These are phyloP conservation scores for Fusarium torulosum DNA, from an alignment of 2,329 filamentous ascomycete genomes.

Conservation along the genomic window DNA sequence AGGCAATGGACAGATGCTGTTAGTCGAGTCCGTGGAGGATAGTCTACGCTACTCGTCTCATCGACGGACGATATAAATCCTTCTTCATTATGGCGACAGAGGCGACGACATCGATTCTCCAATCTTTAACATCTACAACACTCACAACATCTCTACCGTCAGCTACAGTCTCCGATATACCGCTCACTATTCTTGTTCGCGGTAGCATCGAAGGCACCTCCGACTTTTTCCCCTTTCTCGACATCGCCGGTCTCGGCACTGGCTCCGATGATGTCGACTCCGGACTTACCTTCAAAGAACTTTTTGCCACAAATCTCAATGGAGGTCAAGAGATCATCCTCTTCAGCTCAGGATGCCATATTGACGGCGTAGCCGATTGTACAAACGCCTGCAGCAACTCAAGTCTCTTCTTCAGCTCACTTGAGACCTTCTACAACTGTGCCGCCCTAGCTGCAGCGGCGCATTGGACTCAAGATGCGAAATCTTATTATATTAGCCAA, in stretches of 20 bases:
- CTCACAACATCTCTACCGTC: conserved; percentile 18
- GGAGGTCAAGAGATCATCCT: conserved; percentile 51
- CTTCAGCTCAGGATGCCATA: conserved; percentile 51
- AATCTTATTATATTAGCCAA: conserved; percentile 48
- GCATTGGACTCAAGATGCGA: conserved; percentile 51
- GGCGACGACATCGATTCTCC: conserved; percentile 27
- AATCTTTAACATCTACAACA: conserved; percentile 24
- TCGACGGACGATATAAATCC: background rate
- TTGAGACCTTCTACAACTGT: conserved; percentile 57
- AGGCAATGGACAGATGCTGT: conserved; percentile 20
- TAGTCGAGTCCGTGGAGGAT: conserved; percentile 27
- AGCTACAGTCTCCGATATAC: conserved; percentile 39
- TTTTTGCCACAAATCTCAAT: conserved; percentile 52
- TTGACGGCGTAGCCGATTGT: conserved; percentile 50
- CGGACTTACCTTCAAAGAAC: conserved; percentile 51
- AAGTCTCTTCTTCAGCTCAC: conserved; percentile 50
- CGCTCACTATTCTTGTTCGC: conserved; percentile 50
- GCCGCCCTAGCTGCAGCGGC: conserved; percentile 53
- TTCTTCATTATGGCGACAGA: conserved; percentile 36
- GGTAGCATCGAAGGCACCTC: conserved; percentile 50
- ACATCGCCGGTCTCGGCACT: conserved; percentile 51
- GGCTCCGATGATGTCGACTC: conserved; percentile 46
- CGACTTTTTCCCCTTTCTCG: conserved; percentile 56
- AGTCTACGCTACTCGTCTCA: background rate
- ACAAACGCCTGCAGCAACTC: conserved; percentile 51